Evolutionary conservation across 805 yeast species (phyloP).

Genomic region (Ogataea trehalophila): DNA sequence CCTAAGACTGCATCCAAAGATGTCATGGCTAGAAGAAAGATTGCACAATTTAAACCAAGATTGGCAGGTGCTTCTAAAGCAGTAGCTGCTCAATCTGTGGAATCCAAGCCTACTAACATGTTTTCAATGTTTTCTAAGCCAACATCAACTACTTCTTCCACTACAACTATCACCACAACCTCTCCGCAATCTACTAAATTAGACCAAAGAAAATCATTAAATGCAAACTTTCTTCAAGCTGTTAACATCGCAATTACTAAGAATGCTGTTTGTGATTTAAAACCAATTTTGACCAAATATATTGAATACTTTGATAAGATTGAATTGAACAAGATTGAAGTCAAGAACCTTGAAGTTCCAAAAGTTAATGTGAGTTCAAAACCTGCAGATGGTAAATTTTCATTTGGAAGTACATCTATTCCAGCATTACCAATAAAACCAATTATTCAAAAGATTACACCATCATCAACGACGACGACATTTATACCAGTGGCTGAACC

Average conservation of each 20-base stretch:
- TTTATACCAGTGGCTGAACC: not conserved
- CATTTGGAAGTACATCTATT: no score
- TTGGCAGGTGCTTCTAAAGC: slow-evolving; percentile 11
- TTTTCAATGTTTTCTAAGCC: slow-evolving; percentile 3
- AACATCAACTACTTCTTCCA: not conserved
- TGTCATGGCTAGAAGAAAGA: slow-evolving; percentile 64
- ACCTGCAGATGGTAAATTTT: not conserved
- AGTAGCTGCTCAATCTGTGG: not conserved
- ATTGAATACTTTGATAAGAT: slow-evolving; percentile 44
- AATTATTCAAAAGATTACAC: not conserved
- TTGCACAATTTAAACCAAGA: slow-evolving; percentile 52
- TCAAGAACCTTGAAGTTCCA: slow-evolving; percentile 21
- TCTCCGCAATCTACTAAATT: slow-evolving; percentile 23
- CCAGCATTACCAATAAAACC: no score
- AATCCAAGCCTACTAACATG: no score
- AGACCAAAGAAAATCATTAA: slow-evolving; percentile 59
- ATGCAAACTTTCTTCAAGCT: slow-evolving; percentile 50
- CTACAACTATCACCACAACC: not conserved
- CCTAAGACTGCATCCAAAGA: slow-evolving; percentile 51
- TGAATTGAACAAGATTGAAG: slow-evolving; percentile 22
- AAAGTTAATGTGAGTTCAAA: slow-evolving; percentile 18
- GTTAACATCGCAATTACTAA: slow-evolving; percentile 36
- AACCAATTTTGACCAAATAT: slow-evolving; percentile 55
- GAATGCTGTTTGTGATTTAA: slow-evolving; percentile 52
- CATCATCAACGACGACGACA: not conserved